Evolutionary conservation across 345 rosid genomes (phyloP).

Genomic region (Corchorus capsularis): DNA sequence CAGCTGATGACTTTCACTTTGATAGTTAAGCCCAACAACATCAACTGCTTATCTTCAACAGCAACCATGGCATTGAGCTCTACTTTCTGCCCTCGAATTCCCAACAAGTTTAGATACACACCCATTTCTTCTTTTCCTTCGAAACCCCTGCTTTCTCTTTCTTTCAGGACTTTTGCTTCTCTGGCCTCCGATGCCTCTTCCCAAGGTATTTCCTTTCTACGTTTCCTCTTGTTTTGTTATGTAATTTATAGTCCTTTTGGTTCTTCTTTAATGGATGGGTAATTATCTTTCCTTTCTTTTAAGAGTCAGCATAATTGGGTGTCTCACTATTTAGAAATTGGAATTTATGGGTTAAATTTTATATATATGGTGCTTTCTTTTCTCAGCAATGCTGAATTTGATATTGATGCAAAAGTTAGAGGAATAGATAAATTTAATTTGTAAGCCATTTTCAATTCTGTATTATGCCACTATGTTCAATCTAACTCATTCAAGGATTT

Average conservation of each 20-base stretch:
- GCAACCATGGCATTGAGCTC: conserved; percentile 65
- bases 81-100: conserved; percentile 57
- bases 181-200: conserved; percentile 43
- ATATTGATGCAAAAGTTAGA: neutral
- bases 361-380: neutral
- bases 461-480: neutral
- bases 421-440: neutral
- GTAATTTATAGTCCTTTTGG: neutral
- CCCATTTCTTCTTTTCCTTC: conserved; percentile 43
- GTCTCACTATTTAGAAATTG: neutral
- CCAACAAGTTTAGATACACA: conserved; percentile 40
- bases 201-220: conserved; percentile 33
- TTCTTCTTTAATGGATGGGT: conserved; percentile 1
- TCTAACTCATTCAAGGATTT: neutral
- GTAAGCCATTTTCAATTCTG: neutral
- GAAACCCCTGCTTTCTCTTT: conserved; percentile 28
- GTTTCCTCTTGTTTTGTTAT: neutral
- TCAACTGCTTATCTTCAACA: conserved; percentile 32
- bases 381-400: neutral
- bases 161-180: conserved; percentile 51
- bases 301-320: neutral
- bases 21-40: conserved; percentile 15
- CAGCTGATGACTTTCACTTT: conserved; percentile 19
- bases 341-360: neutral
- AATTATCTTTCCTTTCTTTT: neutral